Percentiles rank a stretch among this genome's conserved stretches.
Evolutionary conservation across 371 early-diverging fungal species (phyloP).

Genomic region (Vavraia culicis): DNA sequence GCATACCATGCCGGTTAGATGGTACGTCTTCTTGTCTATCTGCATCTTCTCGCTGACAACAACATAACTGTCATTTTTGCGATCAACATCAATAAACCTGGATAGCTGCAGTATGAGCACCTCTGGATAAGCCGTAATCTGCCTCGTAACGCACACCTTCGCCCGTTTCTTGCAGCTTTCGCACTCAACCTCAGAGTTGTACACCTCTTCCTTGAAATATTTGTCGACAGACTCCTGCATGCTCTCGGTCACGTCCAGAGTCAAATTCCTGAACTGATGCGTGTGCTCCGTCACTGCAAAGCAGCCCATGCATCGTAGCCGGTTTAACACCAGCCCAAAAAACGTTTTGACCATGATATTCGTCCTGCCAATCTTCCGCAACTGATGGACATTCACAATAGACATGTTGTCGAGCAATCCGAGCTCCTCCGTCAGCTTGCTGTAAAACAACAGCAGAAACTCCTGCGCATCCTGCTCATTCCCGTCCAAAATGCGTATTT

Average conservation of each 20-base stretch:
- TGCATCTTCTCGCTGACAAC: conserved; percentile 6
- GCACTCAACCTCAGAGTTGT: conserved; percentile 12
- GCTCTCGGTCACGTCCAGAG: conserved; percentile 4
- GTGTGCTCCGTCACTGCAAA: not conserved
- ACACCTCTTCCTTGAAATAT: conserved; percentile 11
- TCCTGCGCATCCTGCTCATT: conserved; percentile 36
- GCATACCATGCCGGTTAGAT: conserved; percentile 25
- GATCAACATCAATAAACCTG: conserved; percentile 16
- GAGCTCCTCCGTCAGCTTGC: conserved; percentile 17
- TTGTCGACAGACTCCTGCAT: conserved; percentile 16
- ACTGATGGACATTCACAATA: not conserved
- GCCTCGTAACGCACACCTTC: conserved; percentile 2
- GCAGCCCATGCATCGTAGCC: conserved; percentile 17
- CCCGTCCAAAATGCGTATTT: conserved; percentile 34
- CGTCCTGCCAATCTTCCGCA: not conserved
- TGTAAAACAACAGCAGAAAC: conserved; percentile 25
- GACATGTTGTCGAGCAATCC: conserved; percentile 1
- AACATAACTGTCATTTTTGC: conserved; percentile 23
- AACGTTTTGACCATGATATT: conserved; percentile 22
- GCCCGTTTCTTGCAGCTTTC: conserved; percentile 16
- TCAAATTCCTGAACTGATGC: conserved; percentile 6
- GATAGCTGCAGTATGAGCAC: conserved; percentile 28
- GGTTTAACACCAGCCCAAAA: conserved; percentile 7
- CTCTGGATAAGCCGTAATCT: conserved; percentile 15
- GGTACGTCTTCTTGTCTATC: conserved; percentile 15